These are phyloP conservation scores for Dictyostelium brefeldianum DNA, from an alignment of 78 protist genomes.

Conservation along the genomic window DNA sequence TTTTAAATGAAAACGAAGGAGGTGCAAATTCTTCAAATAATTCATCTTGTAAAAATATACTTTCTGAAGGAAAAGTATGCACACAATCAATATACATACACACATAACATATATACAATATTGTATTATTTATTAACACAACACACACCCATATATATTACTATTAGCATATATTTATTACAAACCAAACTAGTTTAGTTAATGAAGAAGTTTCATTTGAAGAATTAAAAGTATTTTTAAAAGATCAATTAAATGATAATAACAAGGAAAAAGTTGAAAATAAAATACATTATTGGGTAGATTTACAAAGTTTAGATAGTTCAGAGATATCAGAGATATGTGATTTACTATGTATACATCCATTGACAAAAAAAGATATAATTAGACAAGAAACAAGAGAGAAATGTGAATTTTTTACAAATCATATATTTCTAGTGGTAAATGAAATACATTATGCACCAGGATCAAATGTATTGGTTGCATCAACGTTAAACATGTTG, in stretches of 20 bases:
- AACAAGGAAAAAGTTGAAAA: neutral
- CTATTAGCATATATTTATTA: conserved; percentile 14
- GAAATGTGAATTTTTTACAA: conserved; percentile 69
- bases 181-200: neutral
- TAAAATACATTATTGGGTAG: conserved; percentile 58
- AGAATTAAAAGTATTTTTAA: conserved; percentile 24
- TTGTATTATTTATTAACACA: neutral
- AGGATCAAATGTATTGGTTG: conserved; percentile 33
- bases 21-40: neutral
- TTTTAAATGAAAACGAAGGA: neutral
- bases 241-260: conserved; percentile 19
- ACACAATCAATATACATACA: neutral
- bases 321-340: conserved; percentile 38
- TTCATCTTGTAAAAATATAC: neutral
- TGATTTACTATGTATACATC: conserved; percentile 27
- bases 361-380: conserved; percentile 64
- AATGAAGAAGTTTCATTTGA: conserved; percentile 28
- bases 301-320: conserved; percentile 27
- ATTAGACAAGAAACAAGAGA: conserved; percentile 70
- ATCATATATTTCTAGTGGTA: conserved; percentile 54
- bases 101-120: no score
- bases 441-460: conserved; percentile 72
- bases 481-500: conserved; percentile 34
- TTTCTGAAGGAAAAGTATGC: conserved; percentile 3
- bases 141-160: no score